Base-by-base conservation (phyloP, 306 rosid species). In the Corylus avellana region DNA sequence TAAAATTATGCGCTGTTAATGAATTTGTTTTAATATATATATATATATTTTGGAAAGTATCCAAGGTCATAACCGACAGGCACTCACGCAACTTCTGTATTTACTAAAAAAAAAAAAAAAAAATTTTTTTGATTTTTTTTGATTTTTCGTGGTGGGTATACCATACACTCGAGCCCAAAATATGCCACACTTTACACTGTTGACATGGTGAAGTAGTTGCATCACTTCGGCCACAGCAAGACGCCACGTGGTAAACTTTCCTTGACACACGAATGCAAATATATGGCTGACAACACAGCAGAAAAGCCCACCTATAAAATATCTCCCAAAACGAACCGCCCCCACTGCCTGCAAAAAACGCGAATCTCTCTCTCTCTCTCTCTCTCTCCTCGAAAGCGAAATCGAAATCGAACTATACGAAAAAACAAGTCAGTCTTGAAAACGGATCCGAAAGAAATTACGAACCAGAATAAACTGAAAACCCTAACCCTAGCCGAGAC, bases 401-500 rank as follows among this genome's bases (percentile, higher is more conserved):
- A 81, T 79, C 90, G 91, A 90, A 85, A 81, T 79, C 85, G 77
- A 88, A 83, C 87, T 81, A 84, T 16, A 11, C 81, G 81, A 79
- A 61, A 53, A 81, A 86, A 78, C 81, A 56, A 35, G n/a, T 62
- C 49, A 69, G 81, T 84, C 87, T 78, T 70, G 80, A 90, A 86
- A 89, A 70, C 84, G 90, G 94, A 95, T 93, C 94, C 83, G 68
- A 82, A 82, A 44, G 47, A 80, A 79, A 75, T 89, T 84, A 86
- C 82, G 88, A 85, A 85, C 83, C 88, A 83, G 87, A 84, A 81
- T 79, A 85, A 85, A 89, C 93, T 91, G 91, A 87, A 80, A 80
- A 78, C 90, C 90, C 83, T 85, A 86, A 88, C 94, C 88, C 91
- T 89, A 89, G 89, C 90, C 88, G 85, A 87, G 86, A 79, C 93